Evolutionary conservation across 2,329 filamentous ascomycete species (phyloP).

Genomic region (Penicillium sclerotigenum): DNA sequence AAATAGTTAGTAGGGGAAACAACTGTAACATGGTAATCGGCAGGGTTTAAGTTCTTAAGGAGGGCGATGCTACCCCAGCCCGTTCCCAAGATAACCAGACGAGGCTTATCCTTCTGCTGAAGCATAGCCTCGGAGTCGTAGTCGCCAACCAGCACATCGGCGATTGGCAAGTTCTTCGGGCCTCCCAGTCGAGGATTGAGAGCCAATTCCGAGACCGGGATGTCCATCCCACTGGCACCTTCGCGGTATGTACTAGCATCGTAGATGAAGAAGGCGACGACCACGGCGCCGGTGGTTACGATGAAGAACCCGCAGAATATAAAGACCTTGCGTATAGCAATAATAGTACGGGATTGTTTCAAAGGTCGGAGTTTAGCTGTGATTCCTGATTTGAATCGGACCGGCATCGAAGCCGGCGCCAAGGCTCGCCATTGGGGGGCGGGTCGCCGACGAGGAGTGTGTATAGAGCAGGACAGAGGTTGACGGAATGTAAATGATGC

Average conservation of each 20-base stretch:
- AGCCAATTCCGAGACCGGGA: constrained; percentile 79
- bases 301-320: constrained; percentile 73
- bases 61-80: constrained; percentile 94
- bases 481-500: constrained; percentile 9
- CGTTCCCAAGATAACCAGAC: constrained; percentile 85
- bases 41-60: constrained; percentile 82
- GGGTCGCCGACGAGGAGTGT: constrained; percentile 22
- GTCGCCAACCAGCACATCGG: constrained; percentile 83
- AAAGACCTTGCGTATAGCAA: constrained; percentile 66
- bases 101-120: constrained; percentile 79
- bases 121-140: constrained; percentile 71
- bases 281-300: constrained; percentile 62
- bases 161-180: constrained; percentile 91
- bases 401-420: constrained; percentile 21
- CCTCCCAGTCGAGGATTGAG: constrained; percentile 78
- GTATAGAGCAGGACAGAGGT: constrained; percentile 19
- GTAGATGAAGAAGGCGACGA: constrained; percentile 87
- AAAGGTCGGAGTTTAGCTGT: constrained; percentile 20
- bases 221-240: constrained; percentile 62
- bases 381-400: constrained; percentile 35
- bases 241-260: constrained; percentile 89
- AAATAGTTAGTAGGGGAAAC: constrained; percentile 96
- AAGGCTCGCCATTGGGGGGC: constrained; percentile 21
- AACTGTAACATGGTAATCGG: constrained; percentile 93
- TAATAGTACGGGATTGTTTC: constrained; percentile 36